A percentile compares a stretch with the other conserved stretches of the same genome.
Evolutionary conservation across 169 alveolate species (phyloP).

Genomic region (Perkinsus chesapeaki): DNA sequence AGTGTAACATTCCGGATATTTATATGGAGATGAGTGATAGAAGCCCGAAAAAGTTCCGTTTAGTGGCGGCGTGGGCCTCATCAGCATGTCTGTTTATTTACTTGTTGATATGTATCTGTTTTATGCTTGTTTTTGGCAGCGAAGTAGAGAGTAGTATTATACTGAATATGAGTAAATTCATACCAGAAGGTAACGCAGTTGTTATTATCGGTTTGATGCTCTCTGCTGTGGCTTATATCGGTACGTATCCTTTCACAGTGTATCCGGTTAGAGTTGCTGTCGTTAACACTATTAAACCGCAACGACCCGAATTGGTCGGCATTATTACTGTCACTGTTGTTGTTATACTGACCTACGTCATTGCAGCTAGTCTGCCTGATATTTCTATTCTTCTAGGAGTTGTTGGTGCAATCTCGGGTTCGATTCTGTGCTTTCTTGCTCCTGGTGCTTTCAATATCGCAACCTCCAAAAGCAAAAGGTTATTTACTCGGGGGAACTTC

Average conservation of each 20-base stretch:
- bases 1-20: background rate
- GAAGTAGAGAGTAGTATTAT: background rate
- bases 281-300: background rate
- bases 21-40: background rate
- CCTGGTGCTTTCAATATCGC: background rate
- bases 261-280: background rate
- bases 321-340: background rate
- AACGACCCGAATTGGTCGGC: background rate
- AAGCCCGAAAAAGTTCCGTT: background rate
- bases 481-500: background rate
- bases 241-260: constrained; percentile 1
- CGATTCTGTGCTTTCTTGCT: background rate
- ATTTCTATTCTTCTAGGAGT: background rate
- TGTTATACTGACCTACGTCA: background rate
- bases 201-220: background rate
- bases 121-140: background rate
- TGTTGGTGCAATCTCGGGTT: background rate
- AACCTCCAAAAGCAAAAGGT: background rate
- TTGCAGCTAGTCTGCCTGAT: background rate
- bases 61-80: background rate
- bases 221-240: background rate
- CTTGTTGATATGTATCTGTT: background rate
- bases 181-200: background rate
- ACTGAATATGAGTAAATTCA: background rate
- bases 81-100: background rate